These are phyloP conservation scores for Somion occarium DNA, from an alignment of 1,284 basidiomycete species.

Conservation along the genomic window DNA sequence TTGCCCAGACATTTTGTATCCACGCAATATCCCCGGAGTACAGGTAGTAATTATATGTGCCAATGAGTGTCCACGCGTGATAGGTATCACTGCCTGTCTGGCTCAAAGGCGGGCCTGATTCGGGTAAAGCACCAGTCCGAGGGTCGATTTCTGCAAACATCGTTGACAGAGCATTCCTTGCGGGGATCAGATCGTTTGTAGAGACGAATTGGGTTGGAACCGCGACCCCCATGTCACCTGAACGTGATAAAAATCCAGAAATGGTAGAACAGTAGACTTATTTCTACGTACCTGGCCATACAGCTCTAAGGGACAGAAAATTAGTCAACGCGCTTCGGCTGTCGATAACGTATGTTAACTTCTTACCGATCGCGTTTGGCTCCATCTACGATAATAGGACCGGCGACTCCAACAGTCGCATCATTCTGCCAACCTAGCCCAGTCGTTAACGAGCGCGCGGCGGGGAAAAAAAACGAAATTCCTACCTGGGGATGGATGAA, in stretches of 20 bases:
- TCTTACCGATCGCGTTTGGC: conserved; percentile 53
- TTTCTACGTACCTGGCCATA: conserved; percentile 51
- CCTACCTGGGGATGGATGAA: conserved; percentile 34
- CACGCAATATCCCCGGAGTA: conserved; percentile 44
- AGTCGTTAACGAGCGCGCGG: conserved; percentile 2
- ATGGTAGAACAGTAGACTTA: not conserved
- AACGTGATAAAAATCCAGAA: not conserved
- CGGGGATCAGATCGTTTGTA: conserved; percentile 51
- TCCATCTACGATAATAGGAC: conserved; percentile 60
- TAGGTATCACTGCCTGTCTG: conserved; percentile 43
- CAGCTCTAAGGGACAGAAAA: conserved; percentile 33
- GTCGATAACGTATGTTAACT: not conserved
- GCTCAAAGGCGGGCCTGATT: conserved; percentile 53
- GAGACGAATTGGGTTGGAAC: conserved; percentile 58
- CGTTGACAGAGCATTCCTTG: conserved; percentile 50
- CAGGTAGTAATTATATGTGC: conserved; percentile 40
- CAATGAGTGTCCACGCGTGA: conserved; percentile 42
- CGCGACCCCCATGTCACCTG: conserved; percentile 60
- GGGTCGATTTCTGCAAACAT: conserved; percentile 54
- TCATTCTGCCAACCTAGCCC: conserved; percentile 59
- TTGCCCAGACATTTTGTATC: conserved; percentile 40
- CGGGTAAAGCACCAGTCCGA: conserved; percentile 47
- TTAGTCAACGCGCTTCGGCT: not conserved
- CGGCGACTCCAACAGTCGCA: conserved; percentile 49
- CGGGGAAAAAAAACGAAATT: not conserved